Evolutionary conservation across 2,329 filamentous ascomycete genomes (phyloP), one percentile per base, ranked within the genome.

Genomic region (Cladosporium sp.): DNA sequence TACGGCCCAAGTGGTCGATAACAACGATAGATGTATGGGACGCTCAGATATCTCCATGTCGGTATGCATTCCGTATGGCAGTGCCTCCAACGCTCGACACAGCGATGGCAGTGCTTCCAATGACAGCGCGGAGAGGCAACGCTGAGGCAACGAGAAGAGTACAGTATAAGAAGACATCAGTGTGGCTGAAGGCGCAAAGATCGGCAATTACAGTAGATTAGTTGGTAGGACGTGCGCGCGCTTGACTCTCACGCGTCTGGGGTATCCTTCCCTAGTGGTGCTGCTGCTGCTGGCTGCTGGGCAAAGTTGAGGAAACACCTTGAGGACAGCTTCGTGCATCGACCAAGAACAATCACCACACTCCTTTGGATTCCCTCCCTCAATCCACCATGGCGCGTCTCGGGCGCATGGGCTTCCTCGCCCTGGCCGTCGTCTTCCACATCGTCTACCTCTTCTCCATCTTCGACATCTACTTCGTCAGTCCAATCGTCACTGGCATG

Each of bases 391-490:
- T 84, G 82, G 80, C 81, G 72, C 84, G 86, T 73, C 79, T 88
- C 67, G 82, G 86, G 71, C 92, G 93, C 76, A 86, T 91, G 75
- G 89, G 89, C 76, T 98, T 99, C 78, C 81, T 98, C 78, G 89
- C 90, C 76, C 87, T 96, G 76, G 95, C 95, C 72, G 86, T 97
- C 76, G 81, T 94, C 67, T 99, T 99, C 78, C 96, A 99, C 80
- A 78, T 98, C 63, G 87, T 96, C 70, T 99, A 99, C 78, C 90
- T 97, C 65, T 91, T 90, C 76, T 97, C 93, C 67, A 98, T 98
- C 74, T 99, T 99, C 80, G 93, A 97, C 78, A 95, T 98, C 69
- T 98, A 99, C 80, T 99, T 99, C 76, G 93, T 97, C 76, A 97
- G 93, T 77, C 95, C 95, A 26, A 95, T 99, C 72, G 95, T 98